Conservation (phyloP, 2,329 filamentous ascomycete genomes). For the Aureobasidium namibiae region DNA sequence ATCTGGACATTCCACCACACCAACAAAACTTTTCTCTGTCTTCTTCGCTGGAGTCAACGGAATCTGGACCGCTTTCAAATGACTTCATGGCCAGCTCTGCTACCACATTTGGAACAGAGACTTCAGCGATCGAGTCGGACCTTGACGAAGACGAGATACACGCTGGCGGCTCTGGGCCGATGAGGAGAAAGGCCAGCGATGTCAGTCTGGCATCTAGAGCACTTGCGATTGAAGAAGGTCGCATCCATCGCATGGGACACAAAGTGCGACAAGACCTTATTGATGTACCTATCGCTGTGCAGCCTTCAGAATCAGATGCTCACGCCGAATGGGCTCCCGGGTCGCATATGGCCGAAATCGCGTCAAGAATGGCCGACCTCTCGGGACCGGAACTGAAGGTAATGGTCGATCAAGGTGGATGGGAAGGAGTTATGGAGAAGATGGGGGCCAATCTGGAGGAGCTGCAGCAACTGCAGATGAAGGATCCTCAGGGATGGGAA, state of each 20-base stretch:
- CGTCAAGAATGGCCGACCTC: slow-evolving; percentile 44
- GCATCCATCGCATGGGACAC: slow-evolving; percentile 60
- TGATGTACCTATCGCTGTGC: slow-evolving; percentile 26
- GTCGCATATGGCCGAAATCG: slow-evolving; percentile 27
- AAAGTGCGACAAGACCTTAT: slow-evolving; percentile 57
- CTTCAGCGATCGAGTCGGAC: slow-evolving; percentile 19
- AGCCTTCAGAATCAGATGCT: slow-evolving; percentile 25
- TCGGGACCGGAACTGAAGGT: slow-evolving; percentile 53
- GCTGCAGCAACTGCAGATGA: slow-evolving; percentile 50
- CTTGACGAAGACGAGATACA: slow-evolving; percentile 24
- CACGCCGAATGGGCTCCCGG: slow-evolving; percentile 9
- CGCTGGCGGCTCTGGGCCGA: slow-evolving; percentile 23
- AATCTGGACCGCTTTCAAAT: background rate
- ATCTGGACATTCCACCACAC: slow-evolving; percentile 16
- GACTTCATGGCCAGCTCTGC: slow-evolving; percentile 10
- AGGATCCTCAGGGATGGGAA: slow-evolving; percentile 30
- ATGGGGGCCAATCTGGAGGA: slow-evolving; percentile 58
- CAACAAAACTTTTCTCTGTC: slow-evolving; percentile 5
- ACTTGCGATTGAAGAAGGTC: slow-evolving; percentile 60
- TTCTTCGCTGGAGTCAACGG: slow-evolving; percentile 13
- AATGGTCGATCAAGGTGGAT: slow-evolving; percentile 51
- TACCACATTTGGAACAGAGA: slow-evolving; percentile 17
- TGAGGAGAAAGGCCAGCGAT: slow-evolving; percentile 53
- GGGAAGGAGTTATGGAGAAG: slow-evolving; percentile 54
- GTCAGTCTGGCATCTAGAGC: slow-evolving; percentile 60